Evolutionary conservation across 2,329 filamentous ascomycete genomes (phyloP).

Genomic region (Alternaria sp.): DNA sequence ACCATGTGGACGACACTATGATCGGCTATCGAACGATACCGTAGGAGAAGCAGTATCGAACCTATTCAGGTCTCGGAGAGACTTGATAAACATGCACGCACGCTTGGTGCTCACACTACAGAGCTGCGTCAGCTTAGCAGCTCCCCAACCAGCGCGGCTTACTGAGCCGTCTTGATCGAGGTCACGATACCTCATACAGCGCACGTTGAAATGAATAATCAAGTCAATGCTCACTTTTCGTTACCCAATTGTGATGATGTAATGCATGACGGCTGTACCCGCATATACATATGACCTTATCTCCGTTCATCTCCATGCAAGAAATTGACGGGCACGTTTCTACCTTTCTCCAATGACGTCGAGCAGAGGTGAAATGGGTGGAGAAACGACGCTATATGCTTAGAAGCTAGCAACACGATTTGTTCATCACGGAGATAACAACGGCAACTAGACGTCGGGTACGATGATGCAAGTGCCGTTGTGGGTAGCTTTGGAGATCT

Average conservation of each 20-base stretch:
- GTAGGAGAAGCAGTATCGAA: background rate
- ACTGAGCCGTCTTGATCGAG: background rate
- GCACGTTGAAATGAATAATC: background rate
- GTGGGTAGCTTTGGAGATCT: background rate
- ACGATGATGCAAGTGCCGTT: background rate
- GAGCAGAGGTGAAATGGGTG: background rate
- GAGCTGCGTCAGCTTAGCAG: background rate
- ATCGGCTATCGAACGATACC: conserved; percentile 12
- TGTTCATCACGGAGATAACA: background rate
- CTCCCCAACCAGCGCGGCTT: background rate
- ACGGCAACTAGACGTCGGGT: background rate
- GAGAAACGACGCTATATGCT: background rate
- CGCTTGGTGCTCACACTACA: background rate
- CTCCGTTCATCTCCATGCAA: background rate
- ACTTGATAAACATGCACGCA: background rate
- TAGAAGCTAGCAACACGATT: background rate
- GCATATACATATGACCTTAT: background rate
- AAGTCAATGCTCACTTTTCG: background rate
- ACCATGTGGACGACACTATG: conserved; percentile 61
- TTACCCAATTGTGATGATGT: background rate
- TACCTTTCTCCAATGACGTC: background rate
- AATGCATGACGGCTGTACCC: conserved; percentile 2
- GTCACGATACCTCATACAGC: background rate
- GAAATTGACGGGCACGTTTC: background rate
- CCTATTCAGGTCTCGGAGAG: background rate